These are phyloP conservation scores for Boletus sensibilis DNA, from an alignment of 768 basidiomycete species.

Conservation along the genomic window DNA sequence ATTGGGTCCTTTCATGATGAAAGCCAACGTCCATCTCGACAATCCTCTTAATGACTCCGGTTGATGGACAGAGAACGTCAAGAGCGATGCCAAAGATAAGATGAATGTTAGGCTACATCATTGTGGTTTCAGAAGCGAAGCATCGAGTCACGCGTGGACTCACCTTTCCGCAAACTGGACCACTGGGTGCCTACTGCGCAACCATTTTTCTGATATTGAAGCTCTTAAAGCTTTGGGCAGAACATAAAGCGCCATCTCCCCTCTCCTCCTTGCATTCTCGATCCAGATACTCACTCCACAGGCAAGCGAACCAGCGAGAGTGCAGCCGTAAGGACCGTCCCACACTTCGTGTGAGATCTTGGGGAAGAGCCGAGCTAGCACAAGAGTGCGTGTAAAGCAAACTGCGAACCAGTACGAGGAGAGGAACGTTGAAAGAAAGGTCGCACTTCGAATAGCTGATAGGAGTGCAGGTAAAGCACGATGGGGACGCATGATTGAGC, in stretches of 20 bases:
- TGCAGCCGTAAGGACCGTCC: slow-evolving; percentile 73
- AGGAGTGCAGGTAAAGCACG: slow-evolving; percentile 42
- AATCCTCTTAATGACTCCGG: slow-evolving; percentile 70
- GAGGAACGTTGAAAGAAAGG: slow-evolving; percentile 72
- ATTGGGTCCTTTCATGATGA: slow-evolving; percentile 61
- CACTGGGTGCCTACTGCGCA: slow-evolving; percentile 42
- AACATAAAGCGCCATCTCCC: slow-evolving; percentile 80
- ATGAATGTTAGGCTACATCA: slow-evolving; percentile 52
- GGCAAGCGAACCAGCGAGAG: slow-evolving; percentile 62
- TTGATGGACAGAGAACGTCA: slow-evolving; percentile 61
- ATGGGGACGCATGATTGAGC: slow-evolving; percentile 45
- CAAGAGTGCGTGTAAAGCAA: slow-evolving; percentile 65
- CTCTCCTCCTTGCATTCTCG: slow-evolving; percentile 66
- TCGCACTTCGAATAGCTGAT: slow-evolving; percentile 60
- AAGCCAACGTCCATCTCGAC: slow-evolving; percentile 68
- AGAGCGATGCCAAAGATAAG: slow-evolving; percentile 60
- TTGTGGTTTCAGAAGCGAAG: slow-evolving; percentile 11
- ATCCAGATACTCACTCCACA: slow-evolving; percentile 81
- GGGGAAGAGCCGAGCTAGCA: slow-evolving; percentile 62
- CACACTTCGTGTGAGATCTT: slow-evolving; percentile 72
- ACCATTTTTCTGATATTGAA: slow-evolving; percentile 55
- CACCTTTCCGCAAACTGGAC: slow-evolving; percentile 55
- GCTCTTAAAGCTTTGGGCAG: slow-evolving; percentile 68
- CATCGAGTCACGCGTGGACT: slow-evolving; percentile 11
- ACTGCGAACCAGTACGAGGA: slow-evolving; percentile 68